phyloP scores from a whole-genome alignment of 2,329 filamentous ascomycete species.

The Fusarium xylarioides region DNA sequence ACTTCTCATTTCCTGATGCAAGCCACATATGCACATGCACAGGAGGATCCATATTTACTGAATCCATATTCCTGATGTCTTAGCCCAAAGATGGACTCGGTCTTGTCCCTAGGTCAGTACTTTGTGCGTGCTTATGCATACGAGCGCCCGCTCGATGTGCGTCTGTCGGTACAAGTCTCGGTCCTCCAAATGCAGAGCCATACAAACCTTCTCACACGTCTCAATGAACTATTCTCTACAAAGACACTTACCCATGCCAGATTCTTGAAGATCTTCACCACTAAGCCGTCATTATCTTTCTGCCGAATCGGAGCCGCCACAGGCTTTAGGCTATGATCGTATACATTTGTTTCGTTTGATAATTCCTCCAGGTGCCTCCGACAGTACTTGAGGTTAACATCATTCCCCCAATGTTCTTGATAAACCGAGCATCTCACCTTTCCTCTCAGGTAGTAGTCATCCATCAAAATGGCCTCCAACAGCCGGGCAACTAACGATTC shows the following conservation, averaged over 20 bases:
- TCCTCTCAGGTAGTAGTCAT: background rate
- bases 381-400: background rate
- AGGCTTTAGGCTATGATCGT: background rate
- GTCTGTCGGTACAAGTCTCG: background rate
- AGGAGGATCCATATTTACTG: slow-evolving; percentile 9
- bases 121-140: slow-evolving; percentile 27
- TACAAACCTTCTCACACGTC: background rate
- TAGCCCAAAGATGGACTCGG: slow-evolving; percentile 9
- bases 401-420: background rate
- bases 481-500: slow-evolving; percentile 25
- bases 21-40: slow-evolving; percentile 37
- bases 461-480: slow-evolving; percentile 17
- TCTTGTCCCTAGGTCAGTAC: slow-evolving; percentile 7
- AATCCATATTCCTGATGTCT: slow-evolving; percentile 7
- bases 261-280: slow-evolving; percentile 24
- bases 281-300: slow-evolving; percentile 16
- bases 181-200: background rate
- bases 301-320: slow-evolving; percentile 6
- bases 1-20: slow-evolving; percentile 42
- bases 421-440: slow-evolving; percentile 2
- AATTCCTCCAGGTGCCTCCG: slow-evolving; percentile 9
- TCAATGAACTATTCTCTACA: slow-evolving; percentile 4
- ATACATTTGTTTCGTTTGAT: slow-evolving; percentile 14
- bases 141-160: slow-evolving; percentile 24
- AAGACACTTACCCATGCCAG: slow-evolving; percentile 12